Conservation (phyloP, 176 grass and related monocot species). For the Oryza glumipatula region DNA sequence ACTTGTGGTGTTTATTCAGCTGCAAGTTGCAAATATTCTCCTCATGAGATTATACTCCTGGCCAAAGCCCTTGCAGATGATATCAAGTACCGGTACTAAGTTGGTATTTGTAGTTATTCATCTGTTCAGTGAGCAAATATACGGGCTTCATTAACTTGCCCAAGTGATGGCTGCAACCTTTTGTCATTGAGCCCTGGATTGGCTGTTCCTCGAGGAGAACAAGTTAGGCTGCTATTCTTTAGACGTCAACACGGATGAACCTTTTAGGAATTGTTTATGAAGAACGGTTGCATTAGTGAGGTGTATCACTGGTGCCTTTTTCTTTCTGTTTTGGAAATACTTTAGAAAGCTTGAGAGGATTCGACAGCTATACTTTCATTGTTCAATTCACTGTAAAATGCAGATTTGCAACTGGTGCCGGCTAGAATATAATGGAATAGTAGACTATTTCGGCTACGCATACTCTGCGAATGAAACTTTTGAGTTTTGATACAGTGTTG, state of each 20-base stretch:
- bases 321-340: conserved; percentile 28
- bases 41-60: conserved; percentile 20
- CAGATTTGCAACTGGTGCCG: conserved; percentile 4
- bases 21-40: conserved; percentile 30
- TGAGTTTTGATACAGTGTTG: not conserved
- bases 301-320: conserved; percentile 29
- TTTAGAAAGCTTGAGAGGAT: conserved; percentile 23
- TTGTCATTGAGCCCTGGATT: conserved; percentile 45
- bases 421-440: not conserved
- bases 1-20: conserved; percentile 43
- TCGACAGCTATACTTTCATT: conserved; percentile 8
- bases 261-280: conserved; percentile 44
- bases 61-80: conserved; percentile 43
- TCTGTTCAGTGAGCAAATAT: conserved; percentile 45
- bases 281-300: conserved; percentile 35
- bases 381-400: conserved; percentile 4
- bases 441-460: not conserved
- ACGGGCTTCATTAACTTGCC: conserved; percentile 15
- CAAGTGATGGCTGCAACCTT: conserved; percentile 42
- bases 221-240: conserved; percentile 38
- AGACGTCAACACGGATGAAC: conserved; percentile 28
- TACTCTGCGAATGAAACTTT: not conserved
- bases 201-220: conserved; percentile 42
- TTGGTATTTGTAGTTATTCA: conserved; percentile 40
- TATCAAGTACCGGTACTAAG: conserved; percentile 18